Evolutionary conservation across 805 yeast species (phyloP).

Genomic region (Monosporozyma solicola): DNA sequence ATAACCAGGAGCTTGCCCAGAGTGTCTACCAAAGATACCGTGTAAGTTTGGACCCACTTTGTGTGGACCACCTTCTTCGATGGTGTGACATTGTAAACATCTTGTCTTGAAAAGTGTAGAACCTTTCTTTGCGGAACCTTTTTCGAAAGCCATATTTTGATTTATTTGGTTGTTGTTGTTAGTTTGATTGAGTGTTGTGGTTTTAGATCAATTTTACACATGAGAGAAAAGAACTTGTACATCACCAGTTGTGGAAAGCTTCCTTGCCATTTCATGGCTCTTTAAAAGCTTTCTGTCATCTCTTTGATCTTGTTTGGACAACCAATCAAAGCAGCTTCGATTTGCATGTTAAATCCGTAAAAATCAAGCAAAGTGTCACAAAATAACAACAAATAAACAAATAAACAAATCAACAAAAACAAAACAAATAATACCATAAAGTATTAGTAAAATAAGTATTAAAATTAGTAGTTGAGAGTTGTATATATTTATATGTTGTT

Average conservation of each 20-base stretch:
- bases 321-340: not conserved
- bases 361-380: not conserved
- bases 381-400: not conserved
- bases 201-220: too few relatives aligned
- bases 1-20: constrained; percentile 89
- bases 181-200: not conserved
- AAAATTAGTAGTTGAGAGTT: too few relatives aligned
- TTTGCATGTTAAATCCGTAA: not conserved
- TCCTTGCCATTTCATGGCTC: not conserved
- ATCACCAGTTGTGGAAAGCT: not conserved
- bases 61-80: constrained; percentile 92
- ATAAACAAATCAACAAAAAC: too few relatives aligned
- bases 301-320: not conserved
- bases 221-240: not conserved
- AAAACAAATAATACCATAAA: not conserved
- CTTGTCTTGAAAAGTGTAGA: constrained; percentile 97
- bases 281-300: not conserved
- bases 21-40: constrained; percentile 86
- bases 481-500: too few relatives aligned
- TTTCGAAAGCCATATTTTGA: not conserved
- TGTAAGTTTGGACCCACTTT: constrained; percentile 98
- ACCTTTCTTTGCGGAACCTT: constrained; percentile 69
- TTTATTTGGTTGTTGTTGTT: not conserved
- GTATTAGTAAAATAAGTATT: too few relatives aligned
- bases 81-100: constrained; percentile 98